Evolutionary conservation across 345 rosid genomes (phyloP).

Genomic region (Euphorbia tirucalli): DNA sequence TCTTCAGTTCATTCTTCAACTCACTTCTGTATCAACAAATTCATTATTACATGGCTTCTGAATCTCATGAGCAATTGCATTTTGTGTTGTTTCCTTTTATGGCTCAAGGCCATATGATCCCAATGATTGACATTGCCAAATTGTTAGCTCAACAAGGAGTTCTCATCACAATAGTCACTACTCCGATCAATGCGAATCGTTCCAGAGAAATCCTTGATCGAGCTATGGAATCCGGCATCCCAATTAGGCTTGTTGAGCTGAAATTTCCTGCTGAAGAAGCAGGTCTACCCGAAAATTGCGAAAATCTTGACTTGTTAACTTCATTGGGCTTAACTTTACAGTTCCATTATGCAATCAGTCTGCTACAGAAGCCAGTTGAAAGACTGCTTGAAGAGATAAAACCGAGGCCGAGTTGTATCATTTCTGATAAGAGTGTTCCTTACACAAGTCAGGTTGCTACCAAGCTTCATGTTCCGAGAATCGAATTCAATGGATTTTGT

Average conservation of each 20-base stretch:
- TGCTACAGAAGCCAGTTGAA: slow-evolving; percentile 22
- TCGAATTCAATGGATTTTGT: slow-evolving; percentile 22
- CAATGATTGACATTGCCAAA: slow-evolving; percentile 26
- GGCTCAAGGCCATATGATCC: slow-evolving; percentile 28
- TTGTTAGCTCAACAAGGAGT: slow-evolving; percentile 7
- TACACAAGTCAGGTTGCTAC: slow-evolving; percentile 26
- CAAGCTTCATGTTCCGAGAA: slow-evolving; percentile 25
- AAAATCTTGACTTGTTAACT: slow-evolving; percentile 19
- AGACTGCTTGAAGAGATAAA: slow-evolving; percentile 14
- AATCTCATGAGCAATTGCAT: slow-evolving; percentile 5
- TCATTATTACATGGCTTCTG: slow-evolving; percentile 11
- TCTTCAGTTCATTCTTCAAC: background rate
- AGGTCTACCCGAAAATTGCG: slow-evolving; percentile 15
- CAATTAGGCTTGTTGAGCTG: slow-evolving; percentile 8
- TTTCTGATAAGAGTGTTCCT: slow-evolving; percentile 27
- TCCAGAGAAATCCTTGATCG: slow-evolving; percentile 16
- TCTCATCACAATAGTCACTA: slow-evolving; percentile 30
- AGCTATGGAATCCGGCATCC: slow-evolving; percentile 20
- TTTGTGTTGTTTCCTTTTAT: slow-evolving; percentile 17
- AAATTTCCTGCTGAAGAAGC: slow-evolving; percentile 10
- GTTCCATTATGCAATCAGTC: slow-evolving; percentile 9
- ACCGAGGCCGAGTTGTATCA: slow-evolving; percentile 32
- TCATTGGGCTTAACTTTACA: slow-evolving; percentile 9
- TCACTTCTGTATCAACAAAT: too few relatives aligned
- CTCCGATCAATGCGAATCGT: slow-evolving; percentile 27